Base-by-base conservation (phyloP, 306 rosid species). In the Prunus mume region DNA sequence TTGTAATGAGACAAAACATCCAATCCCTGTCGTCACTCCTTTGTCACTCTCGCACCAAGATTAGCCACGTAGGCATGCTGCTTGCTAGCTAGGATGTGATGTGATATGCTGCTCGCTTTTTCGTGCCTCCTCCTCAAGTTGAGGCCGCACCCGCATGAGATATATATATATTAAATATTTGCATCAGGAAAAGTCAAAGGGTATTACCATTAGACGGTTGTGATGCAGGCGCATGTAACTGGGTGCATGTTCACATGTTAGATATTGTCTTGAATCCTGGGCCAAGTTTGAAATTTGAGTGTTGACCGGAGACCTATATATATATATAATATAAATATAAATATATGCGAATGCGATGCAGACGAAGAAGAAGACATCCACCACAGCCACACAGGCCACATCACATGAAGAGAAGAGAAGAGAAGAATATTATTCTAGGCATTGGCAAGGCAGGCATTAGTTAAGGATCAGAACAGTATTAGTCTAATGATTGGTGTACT, bases 231-330 rank as follows among this genome's bases (percentile, higher is more conserved):
- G 43, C 20, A 63, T 30, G 30, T 30, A 10, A 30, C 34, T 34
- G 27, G 0, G 51, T 55, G 25, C 22, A 41, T 14, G 55, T 57
- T 22, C 82, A 83, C 76, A 50, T 77, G 75, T 82, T 77, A 71
- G 82, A 90, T 81, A 73, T 11, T 73, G 88, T 83, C 87, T 47
- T 51, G 25, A 49, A 78, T 69, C 83, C 71, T 81, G 46, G 83
- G 77, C 27, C 15, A 54, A 56, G 75, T 85, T 77, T 83, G 63
- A 84, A 83, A 72, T 72, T 60, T 18, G 72, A 8, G 75, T 19
- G 60, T 81, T 88, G 91, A 90, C 90, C 71, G 24, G 49, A 55
- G 25, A 22, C 65, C 43, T 30, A 6, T 72, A 12, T 15, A 15
- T 8, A 38, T 34, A 34, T 34, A 34, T 5, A 6, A 38, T 34